phyloP scores from a whole-genome alignment of 139 green algal species.

The Zygnema cylindricum region DNA sequence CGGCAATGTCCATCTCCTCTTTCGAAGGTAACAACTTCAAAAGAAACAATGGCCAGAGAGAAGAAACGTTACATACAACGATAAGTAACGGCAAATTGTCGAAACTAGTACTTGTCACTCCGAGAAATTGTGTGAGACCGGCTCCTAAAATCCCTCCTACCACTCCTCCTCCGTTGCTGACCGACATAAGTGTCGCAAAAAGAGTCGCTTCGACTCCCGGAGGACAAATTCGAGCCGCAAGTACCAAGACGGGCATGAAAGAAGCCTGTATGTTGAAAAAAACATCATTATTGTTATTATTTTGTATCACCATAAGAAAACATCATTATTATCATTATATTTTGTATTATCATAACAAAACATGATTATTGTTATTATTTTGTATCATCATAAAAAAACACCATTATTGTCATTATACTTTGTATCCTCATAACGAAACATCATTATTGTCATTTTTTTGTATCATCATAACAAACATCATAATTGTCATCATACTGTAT shows the following conservation, averaged over 20 bases:
- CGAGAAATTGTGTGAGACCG: slow-evolving; percentile 76
- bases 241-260: slow-evolving; percentile 96
- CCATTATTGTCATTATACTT: too few relatives aligned
- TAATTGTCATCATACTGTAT: too few relatives aligned
- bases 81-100: slow-evolving; percentile 67
- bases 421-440: too few relatives aligned
- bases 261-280: slow-evolving; percentile 49
- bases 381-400: too few relatives aligned
- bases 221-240: slow-evolving; percentile 78
- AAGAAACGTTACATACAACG: slow-evolving; percentile 69
- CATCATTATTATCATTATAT: too few relatives aligned
- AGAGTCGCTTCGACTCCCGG: slow-evolving; percentile 91
- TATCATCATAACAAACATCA: too few relatives aligned
- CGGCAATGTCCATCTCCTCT: slow-evolving; percentile 26
- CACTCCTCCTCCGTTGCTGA: slow-evolving; percentile 82
- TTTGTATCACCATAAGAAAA: too few relatives aligned
- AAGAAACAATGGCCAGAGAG: slow-evolving; percentile 71
- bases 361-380: too few relatives aligned
- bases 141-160: slow-evolving; percentile 69
- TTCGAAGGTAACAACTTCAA: slow-evolving; percentile 69
- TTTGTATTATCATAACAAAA: too few relatives aligned
- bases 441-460: too few relatives aligned
- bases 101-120: slow-evolving; percentile 79
- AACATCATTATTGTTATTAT: too few relatives aligned
- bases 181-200: slow-evolving; percentile 94